phyloP scores from a whole-genome alignment of 2,329 filamentous ascomycete species.

The Sclerotinia trifoliorum region DNA sequence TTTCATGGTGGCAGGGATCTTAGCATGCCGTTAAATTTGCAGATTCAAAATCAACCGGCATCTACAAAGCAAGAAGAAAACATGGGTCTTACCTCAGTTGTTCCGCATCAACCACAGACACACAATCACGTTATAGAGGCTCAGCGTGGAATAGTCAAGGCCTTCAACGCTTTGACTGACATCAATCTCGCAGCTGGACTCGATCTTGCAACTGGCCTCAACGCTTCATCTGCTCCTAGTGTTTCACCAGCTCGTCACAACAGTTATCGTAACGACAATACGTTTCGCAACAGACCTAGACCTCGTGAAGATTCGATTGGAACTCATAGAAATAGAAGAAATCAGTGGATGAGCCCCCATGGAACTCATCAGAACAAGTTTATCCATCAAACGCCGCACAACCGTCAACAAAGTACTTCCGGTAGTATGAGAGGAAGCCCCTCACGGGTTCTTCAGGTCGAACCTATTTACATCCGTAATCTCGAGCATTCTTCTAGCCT shows the following conservation, averaged over 20 bases:
- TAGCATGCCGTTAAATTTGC: conserved; percentile 4
- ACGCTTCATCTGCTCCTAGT: background rate
- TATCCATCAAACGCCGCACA: background rate
- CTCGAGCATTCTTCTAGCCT: background rate
- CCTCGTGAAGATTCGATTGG: background rate
- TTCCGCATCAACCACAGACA: background rate
- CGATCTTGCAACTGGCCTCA: too few relatives aligned
- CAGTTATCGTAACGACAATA: conserved; percentile 1
- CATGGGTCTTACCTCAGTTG: background rate
- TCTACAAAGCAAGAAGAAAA: background rate
- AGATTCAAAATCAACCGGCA: background rate
- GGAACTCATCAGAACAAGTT: background rate
- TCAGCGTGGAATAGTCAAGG: background rate
- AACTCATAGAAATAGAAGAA: background rate
- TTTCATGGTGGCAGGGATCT: background rate
- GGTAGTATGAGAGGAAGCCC: conserved; percentile 10
- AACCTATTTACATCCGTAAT: conserved; percentile 24
- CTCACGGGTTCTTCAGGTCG: background rate
- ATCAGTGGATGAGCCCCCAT: background rate
- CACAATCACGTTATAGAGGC: conserved; percentile 8
- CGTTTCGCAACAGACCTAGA: background rate
- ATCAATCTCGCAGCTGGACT: too few relatives aligned
- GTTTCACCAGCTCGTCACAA: background rate
- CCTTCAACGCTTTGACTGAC: background rate
- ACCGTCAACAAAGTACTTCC: background rate